phyloP scores from a whole-genome alignment of 306 rosid genomes.

The Begonia masoniana region DNA sequence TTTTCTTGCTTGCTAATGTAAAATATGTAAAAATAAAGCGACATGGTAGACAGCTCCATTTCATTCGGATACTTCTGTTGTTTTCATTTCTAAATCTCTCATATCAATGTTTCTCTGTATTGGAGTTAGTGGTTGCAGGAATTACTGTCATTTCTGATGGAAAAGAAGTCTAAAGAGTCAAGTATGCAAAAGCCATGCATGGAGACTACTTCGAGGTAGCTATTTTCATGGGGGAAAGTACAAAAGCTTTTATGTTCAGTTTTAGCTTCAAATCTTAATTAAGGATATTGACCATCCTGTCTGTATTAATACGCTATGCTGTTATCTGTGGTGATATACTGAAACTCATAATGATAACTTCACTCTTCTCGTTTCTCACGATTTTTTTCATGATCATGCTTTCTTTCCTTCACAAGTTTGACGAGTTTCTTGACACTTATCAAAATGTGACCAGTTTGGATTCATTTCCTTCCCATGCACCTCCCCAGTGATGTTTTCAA shows the following conservation, averaged over 20 bases:
- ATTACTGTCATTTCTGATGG: not conserved
- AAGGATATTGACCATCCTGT: not conserved
- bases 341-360: not conserved
- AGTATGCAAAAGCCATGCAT: not conserved
- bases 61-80: not conserved
- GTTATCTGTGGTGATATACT: not conserved
- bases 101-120: not conserved
- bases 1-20: conserved; percentile 7
- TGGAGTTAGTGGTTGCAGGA: not conserved
- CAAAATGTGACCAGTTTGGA: too few relatives aligned
- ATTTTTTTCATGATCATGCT: not conserved
- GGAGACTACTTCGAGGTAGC: not conserved
- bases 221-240: not conserved
- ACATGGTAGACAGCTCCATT: conserved; percentile 45
- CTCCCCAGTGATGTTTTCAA: too few relatives aligned
- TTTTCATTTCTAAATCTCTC: not conserved
- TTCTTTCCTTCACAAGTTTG: too few relatives aligned
- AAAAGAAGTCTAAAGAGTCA: not conserved
- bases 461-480: too few relatives aligned
- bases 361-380: not conserved
- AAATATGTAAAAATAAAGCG: conserved; percentile 75
- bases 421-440: too few relatives aligned
- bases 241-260: not conserved
- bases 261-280: not conserved
- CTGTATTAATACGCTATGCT: not conserved